phyloP scores from a whole-genome alignment of 768 basidiomycete species.

The Boletales sp. region DNA sequence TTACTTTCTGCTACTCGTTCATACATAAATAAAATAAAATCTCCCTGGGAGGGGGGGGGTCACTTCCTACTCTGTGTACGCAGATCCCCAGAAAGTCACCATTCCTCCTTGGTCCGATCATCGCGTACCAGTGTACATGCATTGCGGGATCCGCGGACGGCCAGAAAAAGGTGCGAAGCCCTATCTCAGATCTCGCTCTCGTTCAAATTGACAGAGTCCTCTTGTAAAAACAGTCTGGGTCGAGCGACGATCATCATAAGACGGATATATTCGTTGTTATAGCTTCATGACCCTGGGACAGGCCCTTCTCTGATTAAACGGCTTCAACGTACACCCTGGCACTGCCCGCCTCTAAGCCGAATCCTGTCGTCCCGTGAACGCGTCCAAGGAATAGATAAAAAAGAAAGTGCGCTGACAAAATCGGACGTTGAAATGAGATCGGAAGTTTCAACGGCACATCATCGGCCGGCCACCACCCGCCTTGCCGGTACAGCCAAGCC shows the following conservation, averaged over 20 bases:
- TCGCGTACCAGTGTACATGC: background rate
- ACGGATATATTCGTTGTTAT: conserved; percentile 2
- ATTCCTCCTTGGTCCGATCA: conserved; percentile 1
- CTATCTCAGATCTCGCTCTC: conserved; percentile 17
- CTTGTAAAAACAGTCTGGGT: conserved; percentile 11
- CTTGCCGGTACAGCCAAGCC: background rate
- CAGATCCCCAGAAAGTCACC: conserved; percentile 7
- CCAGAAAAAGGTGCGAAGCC: conserved; percentile 13
- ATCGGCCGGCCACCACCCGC: background rate
- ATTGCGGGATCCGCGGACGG: conserved; percentile 25
- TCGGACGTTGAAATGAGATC: background rate
- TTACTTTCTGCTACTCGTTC: too few relatives aligned
- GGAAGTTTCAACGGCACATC: background rate
- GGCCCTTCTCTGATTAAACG: background rate
- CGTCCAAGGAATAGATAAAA: too few relatives aligned
- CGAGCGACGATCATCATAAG: conserved; percentile 21
- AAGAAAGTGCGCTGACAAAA: too few relatives aligned
- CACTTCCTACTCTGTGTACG: background rate
- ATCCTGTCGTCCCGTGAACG: background rate
- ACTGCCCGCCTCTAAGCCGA: too few relatives aligned
- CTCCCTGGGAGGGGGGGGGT: conserved; percentile 3
- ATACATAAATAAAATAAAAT: too few relatives aligned
- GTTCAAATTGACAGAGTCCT: background rate
- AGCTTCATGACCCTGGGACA: background rate
- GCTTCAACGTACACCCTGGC: background rate